Evolutionary conservation across 2,329 filamentous ascomycete genomes (phyloP).

Genomic region (Monilinia fructigena): DNA sequence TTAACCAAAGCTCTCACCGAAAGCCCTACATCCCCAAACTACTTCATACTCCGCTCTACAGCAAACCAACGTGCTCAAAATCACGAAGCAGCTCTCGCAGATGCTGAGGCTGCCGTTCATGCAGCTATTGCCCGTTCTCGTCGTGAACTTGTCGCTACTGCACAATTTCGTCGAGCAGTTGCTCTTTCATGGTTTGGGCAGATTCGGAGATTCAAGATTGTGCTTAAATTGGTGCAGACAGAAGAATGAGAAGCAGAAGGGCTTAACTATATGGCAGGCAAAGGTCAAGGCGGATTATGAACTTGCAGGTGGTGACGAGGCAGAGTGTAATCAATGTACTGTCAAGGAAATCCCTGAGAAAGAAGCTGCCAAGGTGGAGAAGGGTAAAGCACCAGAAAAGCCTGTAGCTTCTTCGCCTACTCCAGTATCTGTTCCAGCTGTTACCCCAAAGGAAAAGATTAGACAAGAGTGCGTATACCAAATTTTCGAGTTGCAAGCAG

Average conservation of each 20-base stretch:
- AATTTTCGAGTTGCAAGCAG: background rate
- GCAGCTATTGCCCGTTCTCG: conserved; percentile 66
- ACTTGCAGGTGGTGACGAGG: conserved; percentile 47
- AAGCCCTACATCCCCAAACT: conserved; percentile 70
- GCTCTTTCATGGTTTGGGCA: conserved; percentile 69
- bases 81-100: conserved; percentile 63
- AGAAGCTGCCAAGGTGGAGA: background rate
- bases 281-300: conserved; percentile 55
- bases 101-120: conserved; percentile 65
- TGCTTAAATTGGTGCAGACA: conserved; percentile 61
- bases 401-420: conserved; percentile 17
- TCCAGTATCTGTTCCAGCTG: conserved; percentile 20
- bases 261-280: conserved; percentile 55
- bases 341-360: conserved; percentile 54
- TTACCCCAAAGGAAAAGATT: conserved; percentile 56
- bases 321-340: conserved; percentile 47
- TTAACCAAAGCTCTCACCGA: conserved; percentile 64
- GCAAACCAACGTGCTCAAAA: conserved; percentile 67
- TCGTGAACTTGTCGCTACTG: conserved; percentile 73
- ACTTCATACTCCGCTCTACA: conserved; percentile 79
- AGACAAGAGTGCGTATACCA: conserved; percentile 51
- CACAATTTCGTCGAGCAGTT: conserved; percentile 77
- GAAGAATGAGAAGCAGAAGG: conserved; percentile 52
- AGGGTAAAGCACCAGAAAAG: conserved; percentile 14
- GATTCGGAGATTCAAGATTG: conserved; percentile 72